phyloP scores from a whole-genome alignment of 768 basidiomycete species.

The Mycena capillaripes region DNA sequence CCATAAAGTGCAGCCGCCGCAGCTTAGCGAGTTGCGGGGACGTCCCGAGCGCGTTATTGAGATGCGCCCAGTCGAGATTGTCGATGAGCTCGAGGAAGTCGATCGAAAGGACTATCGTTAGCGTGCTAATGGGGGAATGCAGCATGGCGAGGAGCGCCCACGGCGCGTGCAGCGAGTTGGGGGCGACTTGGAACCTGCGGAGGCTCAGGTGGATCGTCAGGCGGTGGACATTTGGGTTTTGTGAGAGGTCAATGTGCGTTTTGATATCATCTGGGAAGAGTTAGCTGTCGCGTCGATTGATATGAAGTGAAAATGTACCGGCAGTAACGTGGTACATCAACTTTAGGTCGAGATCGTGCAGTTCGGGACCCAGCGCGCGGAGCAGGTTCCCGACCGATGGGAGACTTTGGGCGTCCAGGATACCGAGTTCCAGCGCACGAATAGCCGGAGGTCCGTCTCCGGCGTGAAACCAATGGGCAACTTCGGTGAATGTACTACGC shows the following conservation, averaged over 20 bases:
- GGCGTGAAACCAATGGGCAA: neutral
- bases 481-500: too few species aligned
- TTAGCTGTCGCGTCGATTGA: neutral
- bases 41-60: conserved; percentile 39
- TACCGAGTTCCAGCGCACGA: conserved; percentile 3
- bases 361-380: conserved; percentile 9
- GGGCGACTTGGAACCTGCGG: conserved; percentile 1
- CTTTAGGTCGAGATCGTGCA: conserved; percentile 17
- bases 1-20: conserved; percentile 13
- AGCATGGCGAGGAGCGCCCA: conserved; percentile 14
- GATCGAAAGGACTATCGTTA: conserved; percentile 28
- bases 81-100: conserved; percentile 37
- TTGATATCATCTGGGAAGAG: conserved; percentile 6
- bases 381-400: conserved; percentile 1
- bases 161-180: conserved; percentile 6
- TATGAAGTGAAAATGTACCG: neutral
- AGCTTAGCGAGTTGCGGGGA: neutral
- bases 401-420: neutral
- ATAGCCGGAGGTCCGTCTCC: neutral
- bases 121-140: neutral
- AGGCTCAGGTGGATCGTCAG: conserved; percentile 29
- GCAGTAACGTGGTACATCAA: conserved; percentile 19
- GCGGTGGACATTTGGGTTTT: neutral
- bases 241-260: conserved; percentile 19
- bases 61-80: conserved; percentile 45